Base-by-base conservation (phyloP, 768 basidiomycete genomes). In the Ramaria sp. region DNA sequence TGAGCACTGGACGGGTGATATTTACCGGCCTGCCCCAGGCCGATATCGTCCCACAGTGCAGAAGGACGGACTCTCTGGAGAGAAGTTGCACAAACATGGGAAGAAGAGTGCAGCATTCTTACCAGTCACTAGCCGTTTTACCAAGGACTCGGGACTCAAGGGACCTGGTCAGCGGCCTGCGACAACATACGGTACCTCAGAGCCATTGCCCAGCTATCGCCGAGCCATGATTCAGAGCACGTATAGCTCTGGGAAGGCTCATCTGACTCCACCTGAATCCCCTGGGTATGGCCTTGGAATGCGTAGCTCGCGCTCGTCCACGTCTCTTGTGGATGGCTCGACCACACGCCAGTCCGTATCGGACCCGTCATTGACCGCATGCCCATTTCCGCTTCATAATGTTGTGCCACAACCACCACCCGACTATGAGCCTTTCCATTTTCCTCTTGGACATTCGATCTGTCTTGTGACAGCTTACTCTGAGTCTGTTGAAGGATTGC, bases 391-490 rank as follows among this genome's bases (percentile, higher is more conserved):
- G 1, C 78, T 97, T 37, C 71, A 77, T 59, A 85, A 91, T 64
- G 88, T 98, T 64, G 86, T 98, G 15, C 89, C 90, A 1, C 96
- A 99, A 66, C 96, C 96, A 10, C 78, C 92, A 27, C 75, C 79
- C 0, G 93, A 96, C 64, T 93, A 81, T 61, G 88, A 97, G 68
- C 96, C 96, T 0, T 97, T 95, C 79, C 88, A 91, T 65, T 99
- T 89, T 77, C 93, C 92, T 0, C 82, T 97, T 49, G 87, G 82
- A 0, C 91, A 98, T 70, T 86, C 90, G 4, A 94, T 98, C 63
- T 91, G 91, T 65, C 83, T 98, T 47, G 96, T 99, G 60, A 99
- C 96, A 0, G 96, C 96, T 1, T 99, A 99, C 69, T 96, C 95
- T 0, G 96, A 99, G 70, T 94, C 91, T 3, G 78, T 94, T 20